Conservation (phyloP, 2,329 filamentous ascomycete genomes). For the Xylariaceae sp. region DNA sequence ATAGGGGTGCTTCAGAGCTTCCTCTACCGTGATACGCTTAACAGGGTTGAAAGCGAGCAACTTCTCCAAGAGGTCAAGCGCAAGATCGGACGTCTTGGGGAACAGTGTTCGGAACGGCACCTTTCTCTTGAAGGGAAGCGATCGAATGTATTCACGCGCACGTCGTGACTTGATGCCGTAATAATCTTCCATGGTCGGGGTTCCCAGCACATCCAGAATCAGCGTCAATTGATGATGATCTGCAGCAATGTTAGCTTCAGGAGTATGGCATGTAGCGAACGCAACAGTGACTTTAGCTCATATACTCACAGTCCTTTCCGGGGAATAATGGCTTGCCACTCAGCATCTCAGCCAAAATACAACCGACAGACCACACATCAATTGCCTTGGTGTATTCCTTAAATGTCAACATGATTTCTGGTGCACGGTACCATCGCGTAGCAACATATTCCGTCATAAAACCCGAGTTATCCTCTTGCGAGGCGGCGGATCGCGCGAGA, state of each 20-base stretch:
- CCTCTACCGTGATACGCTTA: slow-evolving; percentile 97
- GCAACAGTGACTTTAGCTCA: neutral
- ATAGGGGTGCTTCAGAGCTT: slow-evolving; percentile 95
- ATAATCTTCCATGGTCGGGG: slow-evolving; percentile 99
- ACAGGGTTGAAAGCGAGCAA: slow-evolving; percentile 96
- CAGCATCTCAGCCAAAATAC: slow-evolving; percentile 97
- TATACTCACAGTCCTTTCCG: slow-evolving; percentile 85
- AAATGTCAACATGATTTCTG: slow-evolving; percentile 99
- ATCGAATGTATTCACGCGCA: slow-evolving; percentile 95
- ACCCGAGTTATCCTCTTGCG: slow-evolving; percentile 98
- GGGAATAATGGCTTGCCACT: slow-evolving; percentile 98
- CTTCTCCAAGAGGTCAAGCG: slow-evolving; percentile 90
- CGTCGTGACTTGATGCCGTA: slow-evolving; percentile 99
- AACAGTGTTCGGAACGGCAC: slow-evolving; percentile 96
- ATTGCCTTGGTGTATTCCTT: slow-evolving; percentile 99
- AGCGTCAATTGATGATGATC: slow-evolving; percentile 97
- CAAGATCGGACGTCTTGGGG: slow-evolving; percentile 97
- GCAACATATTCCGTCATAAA: slow-evolving; percentile 99
- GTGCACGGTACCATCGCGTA: slow-evolving; percentile 96
- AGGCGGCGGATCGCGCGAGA: slow-evolving; percentile 88
- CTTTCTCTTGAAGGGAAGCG: slow-evolving; percentile 99
- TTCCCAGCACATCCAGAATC: slow-evolving; percentile 94
- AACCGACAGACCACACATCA: slow-evolving; percentile 98
- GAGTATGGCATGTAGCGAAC: neutral
- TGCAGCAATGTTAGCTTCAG: slow-evolving; percentile 35